Evolutionary conservation across 2,329 filamentous ascomycete species (phyloP), one percentile per base, ranked within the genome.

Genomic region (Cladosporium sp.): DNA sequence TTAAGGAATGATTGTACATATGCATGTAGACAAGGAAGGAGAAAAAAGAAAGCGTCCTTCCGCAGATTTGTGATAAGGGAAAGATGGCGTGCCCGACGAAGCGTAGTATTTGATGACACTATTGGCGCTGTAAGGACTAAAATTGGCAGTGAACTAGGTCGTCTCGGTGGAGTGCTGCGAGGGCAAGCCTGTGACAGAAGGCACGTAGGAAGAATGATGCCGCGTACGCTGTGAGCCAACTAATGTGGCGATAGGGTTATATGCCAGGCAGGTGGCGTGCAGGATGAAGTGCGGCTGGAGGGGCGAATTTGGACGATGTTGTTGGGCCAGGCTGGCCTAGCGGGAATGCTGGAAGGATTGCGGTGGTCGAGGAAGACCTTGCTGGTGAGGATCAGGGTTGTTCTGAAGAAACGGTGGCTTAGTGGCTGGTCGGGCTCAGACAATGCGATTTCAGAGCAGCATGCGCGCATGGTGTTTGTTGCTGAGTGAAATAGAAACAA

Each of bases 61-160:
- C 40, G 9, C 15, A 2, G 7, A 43, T 15, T 24, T 40, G 40
- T 37, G 17, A 37, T 45, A 24, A 12, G 18, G 6, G 9, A 13
- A 20, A 36, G 18, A 22, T 48, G 47, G 77, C 85, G 78, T 74
- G 92, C 89, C 88, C 76, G 88, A 87, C 67, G 89, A 88, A 57
- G 88, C 85, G 71, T 95, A 95, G 73, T 87, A 87, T 71, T 85
- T 87, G 49, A 86, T 84, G 54, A 85, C 82, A 73, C 86, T 88
- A 59, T 88, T 84, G 50, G 88, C 86, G 72, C 86, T 90, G 74
- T 95, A 95, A 11, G 88, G 82, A 68, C 84, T 89, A 56, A 87
- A 82, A 66, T 93, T 88, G 52, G 85, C 80, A 65, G 86, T 83
- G 71, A 92, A 95, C 61, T 80, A 82, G 38, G 37, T 40, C 37